These are phyloP conservation scores for Phytophthora vignae DNA, from an alignment of 352 stramenopile genomes.

Conservation along the genomic window DNA sequence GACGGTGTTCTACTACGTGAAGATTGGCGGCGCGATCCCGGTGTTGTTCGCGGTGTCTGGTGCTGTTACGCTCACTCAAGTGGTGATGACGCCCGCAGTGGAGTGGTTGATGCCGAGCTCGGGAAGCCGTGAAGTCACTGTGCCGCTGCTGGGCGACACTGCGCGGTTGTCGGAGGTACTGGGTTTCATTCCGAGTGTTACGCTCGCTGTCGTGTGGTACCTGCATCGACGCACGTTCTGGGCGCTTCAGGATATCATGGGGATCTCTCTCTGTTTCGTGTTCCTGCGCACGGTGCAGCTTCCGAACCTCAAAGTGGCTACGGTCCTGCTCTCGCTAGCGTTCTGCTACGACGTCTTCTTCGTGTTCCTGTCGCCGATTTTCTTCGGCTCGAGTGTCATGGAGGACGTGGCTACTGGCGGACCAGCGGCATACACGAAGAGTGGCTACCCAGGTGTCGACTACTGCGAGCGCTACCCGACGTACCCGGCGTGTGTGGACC, in stretches of 20 bases:
- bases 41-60: slow-evolving; percentile 76
- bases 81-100: slow-evolving; percentile 56
- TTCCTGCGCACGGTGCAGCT: slow-evolving; percentile 93
- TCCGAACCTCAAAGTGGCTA: slow-evolving; percentile 91
- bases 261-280: slow-evolving; percentile 92
- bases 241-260: slow-evolving; percentile 93
- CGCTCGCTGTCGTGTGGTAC: slow-evolving; percentile 68
- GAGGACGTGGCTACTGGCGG: slow-evolving; percentile 94
- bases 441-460: slow-evolving; percentile 74
- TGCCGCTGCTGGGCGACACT: slow-evolving; percentile 51
- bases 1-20: slow-evolving; percentile 78
- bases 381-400: slow-evolving; percentile 93
- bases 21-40: slow-evolving; percentile 61
- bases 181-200: slow-evolving; percentile 43
- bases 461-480: slow-evolving; percentile 78
- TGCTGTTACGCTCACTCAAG: slow-evolving; percentile 55
- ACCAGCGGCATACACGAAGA: slow-evolving; percentile 70
- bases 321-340: slow-evolving; percentile 89
- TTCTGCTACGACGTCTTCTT: slow-evolving; percentile 98
- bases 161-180: slow-evolving; percentile 61
- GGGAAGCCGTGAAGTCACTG: slow-evolving; percentile 41
- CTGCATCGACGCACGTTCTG: slow-evolving; percentile 73
- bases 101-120: slow-evolving; percentile 45
- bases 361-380: slow-evolving; percentile 93
- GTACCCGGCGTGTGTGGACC: slow-evolving; percentile 68